Conservation (phyloP, 2,329 filamentous ascomycete species). For the Xylariaceae sp. region DNA sequence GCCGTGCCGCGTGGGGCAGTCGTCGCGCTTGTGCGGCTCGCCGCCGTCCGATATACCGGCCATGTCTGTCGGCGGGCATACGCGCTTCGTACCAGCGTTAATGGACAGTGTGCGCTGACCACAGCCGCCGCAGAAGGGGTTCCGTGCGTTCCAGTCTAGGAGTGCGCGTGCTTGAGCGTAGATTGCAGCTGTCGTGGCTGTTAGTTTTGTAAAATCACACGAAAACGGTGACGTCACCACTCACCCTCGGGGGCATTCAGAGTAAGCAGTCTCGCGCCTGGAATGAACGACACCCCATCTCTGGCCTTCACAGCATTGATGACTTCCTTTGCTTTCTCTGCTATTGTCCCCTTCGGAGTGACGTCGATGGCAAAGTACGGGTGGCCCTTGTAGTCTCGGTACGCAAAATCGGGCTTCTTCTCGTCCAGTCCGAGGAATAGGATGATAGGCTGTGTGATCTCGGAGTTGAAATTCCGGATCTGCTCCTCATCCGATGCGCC, state of each 20-base stretch:
- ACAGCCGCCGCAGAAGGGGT: slow-evolving; percentile 87
- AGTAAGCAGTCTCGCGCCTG: slow-evolving; percentile 45
- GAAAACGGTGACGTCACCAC: slow-evolving; percentile 1
- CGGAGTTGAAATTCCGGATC: slow-evolving; percentile 69
- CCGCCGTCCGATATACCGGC: slow-evolving; percentile 37
- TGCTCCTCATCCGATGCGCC: slow-evolving; percentile 64
- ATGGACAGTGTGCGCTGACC: slow-evolving; percentile 75
- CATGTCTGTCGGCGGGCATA: slow-evolving; percentile 67
- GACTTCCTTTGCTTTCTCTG: slow-evolving; percentile 56
- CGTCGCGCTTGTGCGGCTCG: slow-evolving; percentile 49
- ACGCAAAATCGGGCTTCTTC: slow-evolving; percentile 45
- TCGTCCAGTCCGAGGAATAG: slow-evolving; percentile 85
- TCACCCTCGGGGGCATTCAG: slow-evolving; percentile 44
- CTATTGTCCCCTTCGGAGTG: slow-evolving; percentile 62
- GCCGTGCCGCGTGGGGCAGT: slow-evolving; percentile 76
- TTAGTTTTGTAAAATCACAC: neutral
- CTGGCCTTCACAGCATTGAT: slow-evolving; percentile 52
- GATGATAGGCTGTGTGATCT: slow-evolving; percentile 60
- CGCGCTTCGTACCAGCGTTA: slow-evolving; percentile 74
- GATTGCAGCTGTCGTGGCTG: slow-evolving; percentile 62
- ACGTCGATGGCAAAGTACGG: slow-evolving; percentile 91
- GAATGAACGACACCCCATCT: slow-evolving; percentile 59
- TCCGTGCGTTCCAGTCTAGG: slow-evolving; percentile 90
- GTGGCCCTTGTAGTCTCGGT: slow-evolving; percentile 67
- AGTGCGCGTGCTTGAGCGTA: slow-evolving; percentile 85